These are phyloP conservation scores for Hypomyces perniciosus DNA, from an alignment of 2,329 filamentous ascomycete species.

Conservation along the genomic window DNA sequence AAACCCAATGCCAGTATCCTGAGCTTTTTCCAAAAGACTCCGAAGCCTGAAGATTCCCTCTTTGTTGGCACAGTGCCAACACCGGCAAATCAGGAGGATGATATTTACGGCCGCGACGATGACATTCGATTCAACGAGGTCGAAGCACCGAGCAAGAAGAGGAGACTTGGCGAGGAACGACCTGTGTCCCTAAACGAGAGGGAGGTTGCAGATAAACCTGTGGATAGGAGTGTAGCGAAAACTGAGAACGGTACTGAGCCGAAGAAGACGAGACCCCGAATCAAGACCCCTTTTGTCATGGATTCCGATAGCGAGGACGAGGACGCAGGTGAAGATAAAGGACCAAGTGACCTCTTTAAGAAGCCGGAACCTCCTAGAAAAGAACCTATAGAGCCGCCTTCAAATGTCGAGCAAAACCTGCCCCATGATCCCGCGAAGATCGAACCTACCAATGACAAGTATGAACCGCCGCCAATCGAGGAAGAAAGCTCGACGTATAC, in stretches of 20 bases:
- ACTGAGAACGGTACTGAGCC: conserved; percentile 10
- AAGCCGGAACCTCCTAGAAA: conserved; percentile 6
- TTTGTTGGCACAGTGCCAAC: conserved; percentile 39
- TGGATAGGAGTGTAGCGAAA: conserved; percentile 28
- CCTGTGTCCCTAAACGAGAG: conserved; percentile 1
- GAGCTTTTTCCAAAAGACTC: conserved; percentile 68
- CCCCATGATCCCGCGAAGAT: background rate
- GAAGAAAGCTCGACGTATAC: conserved; percentile 25
- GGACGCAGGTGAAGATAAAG: conserved; percentile 16
- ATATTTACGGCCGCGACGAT: conserved; percentile 24
- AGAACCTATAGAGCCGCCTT: background rate
- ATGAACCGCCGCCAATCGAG: conserved; percentile 18
- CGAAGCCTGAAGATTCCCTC: conserved; percentile 52
- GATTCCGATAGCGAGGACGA: conserved; percentile 56
- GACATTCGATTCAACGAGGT: conserved; percentile 29
- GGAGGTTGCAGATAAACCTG: background rate
- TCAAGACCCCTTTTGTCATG: conserved; percentile 56
- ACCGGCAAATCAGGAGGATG: conserved; percentile 18
- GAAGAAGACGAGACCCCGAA: conserved; percentile 20
- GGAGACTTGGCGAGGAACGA: conserved; percentile 22
- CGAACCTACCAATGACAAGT: conserved; percentile 5
- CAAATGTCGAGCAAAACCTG: background rate
- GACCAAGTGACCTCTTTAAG: conserved; percentile 15
- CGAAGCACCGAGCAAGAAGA: conserved; percentile 25
- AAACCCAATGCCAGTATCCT: conserved; percentile 61